phyloP scores from a whole-genome alignment of 352 stramenopile genomes.

The Phytophthora pseudosyringae region DNA sequence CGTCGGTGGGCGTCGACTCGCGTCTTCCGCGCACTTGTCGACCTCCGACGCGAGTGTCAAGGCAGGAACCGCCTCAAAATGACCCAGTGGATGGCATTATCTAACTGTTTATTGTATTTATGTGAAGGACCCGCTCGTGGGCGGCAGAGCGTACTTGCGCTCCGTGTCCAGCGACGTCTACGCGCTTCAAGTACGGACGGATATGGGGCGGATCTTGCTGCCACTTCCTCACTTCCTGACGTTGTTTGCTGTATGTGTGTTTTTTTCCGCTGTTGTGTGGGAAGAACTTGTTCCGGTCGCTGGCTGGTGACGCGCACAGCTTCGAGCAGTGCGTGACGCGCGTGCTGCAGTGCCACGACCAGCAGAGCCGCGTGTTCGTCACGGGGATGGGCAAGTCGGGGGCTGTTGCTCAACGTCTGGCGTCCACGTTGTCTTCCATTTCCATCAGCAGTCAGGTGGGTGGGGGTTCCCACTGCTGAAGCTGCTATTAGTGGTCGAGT shows the following conservation, averaged over 20 bases:
- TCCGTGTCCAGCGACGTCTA: conserved; percentile 42
- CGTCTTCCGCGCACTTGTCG: neutral
- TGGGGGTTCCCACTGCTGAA: neutral
- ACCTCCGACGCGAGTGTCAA: conserved; percentile 9
- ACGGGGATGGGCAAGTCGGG: conserved; percentile 86
- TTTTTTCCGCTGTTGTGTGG: neutral
- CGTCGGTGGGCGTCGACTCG: neutral
- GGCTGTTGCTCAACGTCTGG: conserved; percentile 72
- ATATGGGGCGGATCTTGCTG: neutral
- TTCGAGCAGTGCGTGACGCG: conserved; percentile 43
- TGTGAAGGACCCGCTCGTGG: conserved; percentile 4
- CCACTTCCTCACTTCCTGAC: neutral
- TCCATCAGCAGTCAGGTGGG: conserved; percentile 72
- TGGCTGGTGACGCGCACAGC: conserved; percentile 34
- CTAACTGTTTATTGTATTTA: neutral
- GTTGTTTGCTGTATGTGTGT: neutral
- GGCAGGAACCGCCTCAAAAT: conserved; percentile 1
- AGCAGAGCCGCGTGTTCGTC: conserved; percentile 60
- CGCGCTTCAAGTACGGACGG: conserved; percentile 32
- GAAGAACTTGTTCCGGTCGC: conserved; percentile 44
- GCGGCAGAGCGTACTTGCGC: conserved; percentile 20
- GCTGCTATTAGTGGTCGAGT: neutral
- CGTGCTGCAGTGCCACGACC: conserved; percentile 53
- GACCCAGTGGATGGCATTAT: neutral
- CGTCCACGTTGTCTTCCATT: conserved; percentile 74